Base-by-base conservation (phyloP, 2,329 filamentous ascomycete species). In the Claviceps fusiformis region DNA sequence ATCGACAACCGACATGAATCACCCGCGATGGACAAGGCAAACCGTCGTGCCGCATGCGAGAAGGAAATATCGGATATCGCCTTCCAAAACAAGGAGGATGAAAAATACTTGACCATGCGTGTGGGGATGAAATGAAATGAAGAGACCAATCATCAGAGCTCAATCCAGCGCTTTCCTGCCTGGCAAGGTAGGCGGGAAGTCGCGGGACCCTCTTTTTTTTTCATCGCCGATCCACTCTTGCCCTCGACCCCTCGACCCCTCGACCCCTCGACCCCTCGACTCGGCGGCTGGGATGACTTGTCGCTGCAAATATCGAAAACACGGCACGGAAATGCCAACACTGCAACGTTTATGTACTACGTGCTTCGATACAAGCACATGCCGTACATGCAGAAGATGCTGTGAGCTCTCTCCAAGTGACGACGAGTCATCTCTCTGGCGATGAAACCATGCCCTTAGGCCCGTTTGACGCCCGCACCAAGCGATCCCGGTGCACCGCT, bases 401-500 rank as follows among this genome's bases (percentile, higher is more conserved):
- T 24, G 43, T 45, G 43, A 45, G 43, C 43, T 45, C n/a, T 45
- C 27, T 24, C 10, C 19, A 19, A 10, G n/a, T 10, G 7, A 3
- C 11, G 19, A 24, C 15, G 19, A 45, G 9, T 3, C 9, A 31
- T 33, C 3, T 8, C 46, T 33, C n/a, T 9, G n/a, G 46, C 17
- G 29, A 2, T 48, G 27, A 37, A 50, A 50, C 24, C 31, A 50
- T 50, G 47, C 31, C 47, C 10, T 8, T 37, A 7, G 47, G 47
- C 47, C 47, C 47, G 17, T 70, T 70, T 41, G 69, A 71, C 52
- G 50, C 60, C 1, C 64, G 68, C 2, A 65, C 60, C 50, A 67
- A 62, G 53, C 60, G 64, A 35, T 69, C 63, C 2, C 62, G 68
- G 11, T 71, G 68, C 37, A 52, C 59, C 29, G 53, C 59, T 5